Percentiles rank a stretch among this genome's conserved stretches.
These are phyloP conservation scores for Penicillium sp. DNA, from an alignment of 2,329 filamentous ascomycete genomes.

Conservation along the genomic window DNA sequence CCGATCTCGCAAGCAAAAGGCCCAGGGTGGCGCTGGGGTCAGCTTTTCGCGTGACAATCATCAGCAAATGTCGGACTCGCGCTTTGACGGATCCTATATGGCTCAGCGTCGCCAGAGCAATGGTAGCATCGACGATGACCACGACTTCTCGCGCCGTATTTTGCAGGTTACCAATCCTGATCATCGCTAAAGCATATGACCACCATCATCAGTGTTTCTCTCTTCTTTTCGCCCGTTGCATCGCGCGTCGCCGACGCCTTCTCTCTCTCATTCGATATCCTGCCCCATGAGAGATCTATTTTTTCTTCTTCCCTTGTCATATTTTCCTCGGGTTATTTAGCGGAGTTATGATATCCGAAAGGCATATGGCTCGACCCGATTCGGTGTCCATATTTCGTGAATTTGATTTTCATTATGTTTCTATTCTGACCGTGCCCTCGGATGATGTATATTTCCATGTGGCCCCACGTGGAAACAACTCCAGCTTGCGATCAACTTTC, in stretches of 20 bases:
- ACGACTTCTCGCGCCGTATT: conserved; percentile 95
- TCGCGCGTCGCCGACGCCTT: conserved; percentile 21
- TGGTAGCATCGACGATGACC: conserved; percentile 94
- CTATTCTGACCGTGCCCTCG: not conserved
- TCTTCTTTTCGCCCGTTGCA: conserved; percentile 10
- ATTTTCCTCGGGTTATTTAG: conserved; percentile 31
- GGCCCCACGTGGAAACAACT: not conserved
- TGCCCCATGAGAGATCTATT: conserved; percentile 19
- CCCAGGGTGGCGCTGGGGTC: conserved; percentile 81
- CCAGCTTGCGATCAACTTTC: not conserved
- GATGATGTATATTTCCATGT: not conserved
- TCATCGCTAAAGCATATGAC: conserved; percentile 28
- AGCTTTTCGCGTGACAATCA: conserved; percentile 70
- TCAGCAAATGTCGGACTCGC: conserved; percentile 77
- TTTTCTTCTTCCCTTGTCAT: conserved; percentile 13
- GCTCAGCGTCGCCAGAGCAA: conserved; percentile 84
- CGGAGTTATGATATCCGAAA: conserved; percentile 35
- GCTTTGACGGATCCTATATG: conserved; percentile 82
- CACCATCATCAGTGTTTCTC: conserved; percentile 1
- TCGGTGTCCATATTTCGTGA: conserved; percentile 22
- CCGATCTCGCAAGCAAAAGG: conserved; percentile 73
- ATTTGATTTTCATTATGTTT: conserved; percentile 8
- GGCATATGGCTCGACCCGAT: conserved; percentile 20
- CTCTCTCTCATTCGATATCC: conserved; percentile 16
- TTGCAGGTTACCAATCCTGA: conserved; percentile 64